These are phyloP conservation scores for Cubamyces lactineus DNA, from an alignment of 768 basidiomycete genomes.

Conservation along the genomic window DNA sequence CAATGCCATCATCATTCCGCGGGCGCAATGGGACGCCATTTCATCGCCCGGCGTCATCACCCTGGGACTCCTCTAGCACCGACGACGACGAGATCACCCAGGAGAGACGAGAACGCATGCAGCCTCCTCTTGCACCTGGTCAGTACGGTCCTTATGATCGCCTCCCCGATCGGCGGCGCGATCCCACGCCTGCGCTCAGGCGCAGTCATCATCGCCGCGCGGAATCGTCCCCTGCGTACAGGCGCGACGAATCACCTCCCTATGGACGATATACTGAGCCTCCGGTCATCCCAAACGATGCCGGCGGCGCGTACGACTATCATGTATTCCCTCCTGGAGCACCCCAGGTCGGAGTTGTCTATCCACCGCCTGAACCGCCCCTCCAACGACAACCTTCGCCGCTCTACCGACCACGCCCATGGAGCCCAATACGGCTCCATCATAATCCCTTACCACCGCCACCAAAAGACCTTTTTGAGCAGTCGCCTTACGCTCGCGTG, in stretches of 20 bases:
- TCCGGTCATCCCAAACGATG: slow-evolving; percentile 6
- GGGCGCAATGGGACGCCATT: slow-evolving; percentile 21
- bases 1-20: slow-evolving; percentile 5
- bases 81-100: slow-evolving; percentile 13
- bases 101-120: slow-evolving; percentile 13
- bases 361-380: background rate
- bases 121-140: slow-evolving; percentile 25
- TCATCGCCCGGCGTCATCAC: background rate
- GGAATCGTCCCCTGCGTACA: slow-evolving; percentile 14
- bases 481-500: slow-evolving; percentile 58
- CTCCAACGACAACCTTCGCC: slow-evolving; percentile 5
- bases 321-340: background rate
- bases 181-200: slow-evolving; percentile 16
- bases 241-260: background rate
- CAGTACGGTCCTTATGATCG: slow-evolving; percentile 28
- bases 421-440: slow-evolving; percentile 12
- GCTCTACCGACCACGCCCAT: slow-evolving; percentile 12
- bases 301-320: background rate
- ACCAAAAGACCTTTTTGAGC: slow-evolving; percentile 61
- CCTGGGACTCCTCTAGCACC: slow-evolving; percentile 3
- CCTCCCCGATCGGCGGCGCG: slow-evolving; percentile 4
- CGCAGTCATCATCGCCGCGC: slow-evolving; percentile 16
- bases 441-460: slow-evolving; percentile 67
- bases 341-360: background rate
- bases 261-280: background rate